These are phyloP conservation scores for Gastrodia elata DNA, from an alignment of 106 monocot genomes.

Conservation along the genomic window DNA sequence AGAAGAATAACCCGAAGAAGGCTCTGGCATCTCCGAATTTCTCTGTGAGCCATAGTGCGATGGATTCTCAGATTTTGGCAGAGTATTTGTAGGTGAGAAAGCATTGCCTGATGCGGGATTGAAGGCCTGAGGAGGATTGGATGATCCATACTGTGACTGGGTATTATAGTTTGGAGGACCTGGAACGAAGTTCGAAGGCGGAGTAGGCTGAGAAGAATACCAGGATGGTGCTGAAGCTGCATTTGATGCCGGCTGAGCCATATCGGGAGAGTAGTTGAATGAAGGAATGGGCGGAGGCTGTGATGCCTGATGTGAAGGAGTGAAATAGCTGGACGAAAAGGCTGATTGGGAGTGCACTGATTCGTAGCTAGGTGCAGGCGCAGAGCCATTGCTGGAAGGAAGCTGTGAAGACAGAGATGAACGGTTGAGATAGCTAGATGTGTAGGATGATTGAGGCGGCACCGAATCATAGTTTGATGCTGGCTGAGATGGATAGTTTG, in stretches of 20 bases:
- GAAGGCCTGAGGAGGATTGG: background rate
- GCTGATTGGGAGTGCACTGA: background rate
- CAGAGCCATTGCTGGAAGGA: background rate
- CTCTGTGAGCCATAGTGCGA: background rate
- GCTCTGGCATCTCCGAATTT: background rate
- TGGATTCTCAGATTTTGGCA: background rate
- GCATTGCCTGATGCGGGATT: conserved; percentile 1
- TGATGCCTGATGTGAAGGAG: background rate
- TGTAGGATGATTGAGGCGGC: background rate
- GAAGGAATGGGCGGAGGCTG: background rate
- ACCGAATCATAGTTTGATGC: background rate
- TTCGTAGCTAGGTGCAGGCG: background rate
- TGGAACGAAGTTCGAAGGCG: background rate
- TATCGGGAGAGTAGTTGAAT: background rate
- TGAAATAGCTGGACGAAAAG: background rate
- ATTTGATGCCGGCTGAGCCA: background rate
- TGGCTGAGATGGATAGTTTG: background rate
- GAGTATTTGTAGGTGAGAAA: background rate
- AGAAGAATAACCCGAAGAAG: background rate
- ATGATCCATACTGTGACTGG: background rate
- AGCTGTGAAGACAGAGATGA: background rate
- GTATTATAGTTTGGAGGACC: background rate
- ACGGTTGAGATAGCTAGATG: background rate
- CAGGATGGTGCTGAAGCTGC: background rate
- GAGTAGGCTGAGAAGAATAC: conserved; percentile 1